Evolutionary conservation across 1,284 basidiomycete genomes (phyloP).

Genomic region (Rhodotorula sp.): DNA sequence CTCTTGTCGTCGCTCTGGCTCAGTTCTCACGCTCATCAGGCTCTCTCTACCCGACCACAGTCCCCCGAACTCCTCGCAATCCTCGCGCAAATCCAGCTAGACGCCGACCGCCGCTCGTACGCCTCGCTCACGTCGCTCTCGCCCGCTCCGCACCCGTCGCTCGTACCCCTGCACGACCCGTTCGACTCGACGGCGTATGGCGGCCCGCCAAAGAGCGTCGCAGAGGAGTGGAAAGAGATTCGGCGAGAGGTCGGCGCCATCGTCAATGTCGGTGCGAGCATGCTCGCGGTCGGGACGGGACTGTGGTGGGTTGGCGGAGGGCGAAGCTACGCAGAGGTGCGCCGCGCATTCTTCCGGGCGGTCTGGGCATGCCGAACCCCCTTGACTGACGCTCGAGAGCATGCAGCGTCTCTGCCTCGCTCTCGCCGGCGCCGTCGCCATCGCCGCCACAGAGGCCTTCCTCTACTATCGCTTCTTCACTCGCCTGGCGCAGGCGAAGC

Average conservation of each 20-base stretch:
- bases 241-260: conserved; percentile 44
- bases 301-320: conserved; percentile 46
- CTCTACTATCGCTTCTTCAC: conserved; percentile 46
- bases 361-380: background rate
- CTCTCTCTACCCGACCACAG: conserved; percentile 6
- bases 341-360: background rate
- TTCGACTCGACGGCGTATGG: background rate
- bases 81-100: conserved; percentile 38
- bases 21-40: background rate
- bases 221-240: conserved; percentile 44
- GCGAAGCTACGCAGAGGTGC: conserved; percentile 32
- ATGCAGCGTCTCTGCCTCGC: conserved; percentile 42
- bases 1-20: background rate
- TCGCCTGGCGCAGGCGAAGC: background rate
- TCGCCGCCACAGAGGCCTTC: conserved; percentile 44
- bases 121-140: conserved; percentile 33
- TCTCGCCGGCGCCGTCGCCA: conserved; percentile 38
- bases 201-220: conserved; percentile 4
- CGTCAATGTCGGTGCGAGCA: conserved; percentile 44
- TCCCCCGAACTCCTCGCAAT: conserved; percentile 43
- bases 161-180: conserved; percentile 21
- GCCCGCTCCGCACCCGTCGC: conserved; percentile 13
- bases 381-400: background rate
- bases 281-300: conserved; percentile 42
- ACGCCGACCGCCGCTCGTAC: conserved; percentile 40